Conservation (phyloP, 345 rosid species). For the Lepidium didymum region DNA sequence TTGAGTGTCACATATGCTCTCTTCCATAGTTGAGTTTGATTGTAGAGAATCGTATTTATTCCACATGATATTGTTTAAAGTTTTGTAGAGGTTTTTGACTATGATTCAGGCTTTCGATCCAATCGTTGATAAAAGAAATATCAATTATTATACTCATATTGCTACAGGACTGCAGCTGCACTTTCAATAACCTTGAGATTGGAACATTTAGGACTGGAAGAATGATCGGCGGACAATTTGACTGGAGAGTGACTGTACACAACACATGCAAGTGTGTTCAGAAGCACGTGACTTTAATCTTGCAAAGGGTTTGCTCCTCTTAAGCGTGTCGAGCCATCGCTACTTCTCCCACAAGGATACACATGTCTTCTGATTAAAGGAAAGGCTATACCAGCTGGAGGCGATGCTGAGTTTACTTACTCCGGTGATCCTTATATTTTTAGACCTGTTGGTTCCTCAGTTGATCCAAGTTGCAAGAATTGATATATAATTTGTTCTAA, state of each 20-base stretch:
- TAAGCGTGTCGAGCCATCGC: slow-evolving; percentile 13
- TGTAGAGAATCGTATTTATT: no score
- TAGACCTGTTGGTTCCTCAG: slow-evolving; percentile 9
- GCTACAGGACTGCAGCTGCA: slow-evolving; percentile 3
- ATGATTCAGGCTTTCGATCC: no score
- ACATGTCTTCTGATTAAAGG: slow-evolving; percentile 13
- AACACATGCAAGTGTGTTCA: slow-evolving; percentile 23
- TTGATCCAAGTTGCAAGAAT: slow-evolving; percentile 1
- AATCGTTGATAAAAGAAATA: no score
- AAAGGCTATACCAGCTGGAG: slow-evolving; percentile 8
- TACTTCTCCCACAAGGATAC: slow-evolving; percentile 6
- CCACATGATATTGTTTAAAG: no score
- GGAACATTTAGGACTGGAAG: slow-evolving; percentile 1
- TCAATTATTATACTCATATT: no score
- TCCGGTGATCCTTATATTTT: slow-evolving; percentile 13
- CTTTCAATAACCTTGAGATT: neutral
- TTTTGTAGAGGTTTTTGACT: no score
- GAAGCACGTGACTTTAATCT: slow-evolving; percentile 14
- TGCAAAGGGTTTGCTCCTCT: slow-evolving; percentile 11
- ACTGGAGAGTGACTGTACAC: slow-evolving; percentile 11
- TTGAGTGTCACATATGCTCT: no score
- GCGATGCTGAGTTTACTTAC: slow-evolving; percentile 14
- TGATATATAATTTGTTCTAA: no score
- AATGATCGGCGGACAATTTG: slow-evolving; percentile 7
- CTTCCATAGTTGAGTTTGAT: no score